phyloP scores from a whole-genome alignment of 345 rosid genomes.

The Cardamine resedifolia region DNA sequence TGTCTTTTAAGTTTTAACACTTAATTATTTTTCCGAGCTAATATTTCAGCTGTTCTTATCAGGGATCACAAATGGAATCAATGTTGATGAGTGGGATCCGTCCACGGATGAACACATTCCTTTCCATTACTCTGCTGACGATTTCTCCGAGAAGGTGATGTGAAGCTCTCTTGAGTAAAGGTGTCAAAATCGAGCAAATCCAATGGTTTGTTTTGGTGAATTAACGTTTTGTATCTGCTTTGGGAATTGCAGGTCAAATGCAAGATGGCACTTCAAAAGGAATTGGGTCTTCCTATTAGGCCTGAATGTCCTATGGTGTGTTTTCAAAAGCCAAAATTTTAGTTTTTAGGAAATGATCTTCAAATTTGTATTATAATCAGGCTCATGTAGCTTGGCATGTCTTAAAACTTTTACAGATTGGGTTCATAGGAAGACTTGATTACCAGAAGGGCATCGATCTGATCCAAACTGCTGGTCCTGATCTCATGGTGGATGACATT shows the following conservation, averaged over 20 bases:
- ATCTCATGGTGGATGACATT: constrained; percentile 82
- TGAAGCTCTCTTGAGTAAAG: background rate
- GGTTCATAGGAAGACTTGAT: constrained; percentile 94
- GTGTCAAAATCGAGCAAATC: background rate
- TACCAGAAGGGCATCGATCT: constrained; percentile 94
- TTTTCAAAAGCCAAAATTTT: background rate
- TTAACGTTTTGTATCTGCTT: constrained; percentile 25
- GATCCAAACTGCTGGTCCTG: constrained; percentile 64
- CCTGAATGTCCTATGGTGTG: constrained; percentile 88
- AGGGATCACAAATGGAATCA: constrained; percentile 94
- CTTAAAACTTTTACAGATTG: constrained; percentile 53
- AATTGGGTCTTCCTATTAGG: constrained; percentile 78
- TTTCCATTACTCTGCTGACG: constrained; percentile 62
- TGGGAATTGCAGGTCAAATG: constrained; percentile 60
- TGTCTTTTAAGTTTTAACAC: background rate
- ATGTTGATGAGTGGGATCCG: constrained; percentile 83
- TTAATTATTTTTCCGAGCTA: background rate
- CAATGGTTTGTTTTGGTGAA: constrained; percentile 27
- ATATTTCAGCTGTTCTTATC: background rate
- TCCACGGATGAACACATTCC: constrained; percentile 63
- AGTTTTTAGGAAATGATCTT: background rate
- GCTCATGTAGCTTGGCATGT: constrained; percentile 3
- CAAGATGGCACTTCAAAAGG: constrained; percentile 88
- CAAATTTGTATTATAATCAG: background rate
- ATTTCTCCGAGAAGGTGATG: constrained; percentile 78